Evolutionary conservation across 2,329 filamentous ascomycete species (phyloP), one percentile per base, ranked within the genome.

Genomic region (Emericellopsis atlantica): DNA sequence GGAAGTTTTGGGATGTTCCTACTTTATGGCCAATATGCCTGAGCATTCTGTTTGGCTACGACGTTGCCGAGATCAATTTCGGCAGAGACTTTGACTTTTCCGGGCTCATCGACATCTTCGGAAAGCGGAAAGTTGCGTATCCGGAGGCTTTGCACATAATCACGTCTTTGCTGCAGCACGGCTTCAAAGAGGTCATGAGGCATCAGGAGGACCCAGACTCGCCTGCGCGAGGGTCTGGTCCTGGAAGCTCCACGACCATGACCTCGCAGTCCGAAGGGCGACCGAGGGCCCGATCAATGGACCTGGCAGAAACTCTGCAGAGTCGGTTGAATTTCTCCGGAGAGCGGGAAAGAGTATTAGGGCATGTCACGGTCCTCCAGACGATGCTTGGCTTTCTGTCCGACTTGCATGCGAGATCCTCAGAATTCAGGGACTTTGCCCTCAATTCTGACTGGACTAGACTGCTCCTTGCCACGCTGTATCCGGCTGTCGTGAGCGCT

Each of bases 21-120:
- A 76, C 79, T 0, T 61, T 96, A 22, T 96, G 92, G 92, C 79
- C 82, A 0, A 81, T 92, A 35, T 88, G 84, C 54, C 85, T 98
- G 59, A 81, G 85, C 40, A 83, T 96, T 18, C 61, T 98, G 3
- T 95, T 98, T 53, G 88, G 85, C 1, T 72, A 79, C 34, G 88
- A 95, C 53, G 76, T 93, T 36, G 79, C 79, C 2, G 76, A 76
- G 38, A 74, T 89, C 49, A 75, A 89, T 51, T 76, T 88, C 49
- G 76, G 84, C 40, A 72, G 76, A 48, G 70, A 79, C 22, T 83
- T 95, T 50, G 82, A 90, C 48, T 71, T 84, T 15, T 81, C 77
- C 48, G 81, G 74, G 44, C 69, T 98, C 2, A 60, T 88, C 5
- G 78, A 88, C 36, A 70, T 81, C 1, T 93, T 96, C 53, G 75